phyloP scores from a whole-genome alignment of 495 filamentous ascomycete genomes.

The Aspergillus cavernicola region DNA sequence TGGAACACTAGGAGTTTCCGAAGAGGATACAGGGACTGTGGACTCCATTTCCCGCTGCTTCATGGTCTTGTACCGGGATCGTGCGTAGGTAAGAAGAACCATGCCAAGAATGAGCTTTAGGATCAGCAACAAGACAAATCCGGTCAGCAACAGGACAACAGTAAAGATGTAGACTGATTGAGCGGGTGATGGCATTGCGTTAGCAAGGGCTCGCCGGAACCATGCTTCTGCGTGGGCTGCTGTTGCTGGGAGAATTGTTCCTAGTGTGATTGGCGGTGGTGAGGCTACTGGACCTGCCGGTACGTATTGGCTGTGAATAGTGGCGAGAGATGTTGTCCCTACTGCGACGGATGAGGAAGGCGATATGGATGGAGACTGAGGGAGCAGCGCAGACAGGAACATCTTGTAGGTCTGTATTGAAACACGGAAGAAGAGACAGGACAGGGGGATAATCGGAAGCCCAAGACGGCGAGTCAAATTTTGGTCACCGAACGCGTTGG shows the following conservation, averaged over 20 bases:
- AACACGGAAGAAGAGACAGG: constrained; percentile 92
- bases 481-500: constrained; percentile 87
- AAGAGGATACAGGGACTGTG: constrained; percentile 10
- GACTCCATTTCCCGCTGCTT: constrained; percentile 63
- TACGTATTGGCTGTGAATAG: constrained; percentile 53
- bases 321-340: constrained; percentile 58
- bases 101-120: constrained; percentile 84
- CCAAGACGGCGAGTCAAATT: constrained; percentile 86
- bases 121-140: constrained; percentile 72
- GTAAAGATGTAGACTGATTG: constrained; percentile 52
- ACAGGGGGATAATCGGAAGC: constrained; percentile 85
- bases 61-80: constrained; percentile 75
- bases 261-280: constrained; percentile 33
- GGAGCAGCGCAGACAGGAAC: constrained; percentile 85
- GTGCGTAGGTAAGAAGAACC: constrained; percentile 67
- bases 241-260: constrained; percentile 34
- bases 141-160: constrained; percentile 70
- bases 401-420: constrained; percentile 97
- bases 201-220: constrained; percentile 39
- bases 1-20: background rate
- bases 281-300: constrained; percentile 28
- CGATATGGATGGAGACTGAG: constrained; percentile 68
- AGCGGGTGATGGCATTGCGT: constrained; percentile 42
- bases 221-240: constrained; percentile 33
- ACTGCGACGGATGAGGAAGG: constrained; percentile 70